A percentile compares a stretch with the other conserved stretches of the same genome.
phyloP scores from a whole-genome alignment of 139 green algal species.

The Auxenochlorella pyrenoidosa region DNA sequence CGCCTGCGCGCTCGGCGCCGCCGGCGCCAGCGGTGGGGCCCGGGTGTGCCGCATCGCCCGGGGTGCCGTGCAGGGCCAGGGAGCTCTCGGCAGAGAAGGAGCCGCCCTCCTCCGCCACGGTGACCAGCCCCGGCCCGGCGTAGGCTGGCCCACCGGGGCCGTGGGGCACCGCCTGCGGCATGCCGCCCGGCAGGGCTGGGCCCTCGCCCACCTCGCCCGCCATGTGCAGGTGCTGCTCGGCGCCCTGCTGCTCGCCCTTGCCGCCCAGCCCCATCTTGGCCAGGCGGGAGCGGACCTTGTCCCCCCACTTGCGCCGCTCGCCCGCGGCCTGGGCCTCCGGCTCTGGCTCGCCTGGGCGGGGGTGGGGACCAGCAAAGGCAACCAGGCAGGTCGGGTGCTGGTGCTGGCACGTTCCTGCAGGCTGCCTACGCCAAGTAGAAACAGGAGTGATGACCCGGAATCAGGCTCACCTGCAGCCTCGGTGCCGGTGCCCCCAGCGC shows the following conservation, averaged over 20 bases:
- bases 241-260: not conserved
- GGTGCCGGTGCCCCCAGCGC: not conserved
- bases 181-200: not conserved
- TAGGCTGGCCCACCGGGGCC: not conserved
- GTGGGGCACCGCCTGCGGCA: not conserved
- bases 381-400: too few relatives aligned
- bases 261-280: not conserved
- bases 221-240: not conserved
- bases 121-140: not conserved
- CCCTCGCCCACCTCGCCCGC: not conserved
- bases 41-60: not conserved
- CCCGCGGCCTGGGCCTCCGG: not conserved
- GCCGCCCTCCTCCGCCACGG: slow-evolving; percentile 6
- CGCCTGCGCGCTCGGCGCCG: not conserved
- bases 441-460: too few relatives aligned
- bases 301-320: slow-evolving; percentile 14
- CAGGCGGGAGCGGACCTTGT: not conserved
- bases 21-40: not conserved
- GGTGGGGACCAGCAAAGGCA: too few relatives aligned
- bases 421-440: too few relatives aligned
- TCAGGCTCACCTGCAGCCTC: not conserved
- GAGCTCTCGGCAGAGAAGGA: not conserved
- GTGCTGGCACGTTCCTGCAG: too few relatives aligned
- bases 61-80: not conserved
- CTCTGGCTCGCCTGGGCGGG: not conserved